These are phyloP conservation scores for Linnemannia elongata DNA, from an alignment of 192 early-diverging fungal species.

Conservation along the genomic window DNA sequence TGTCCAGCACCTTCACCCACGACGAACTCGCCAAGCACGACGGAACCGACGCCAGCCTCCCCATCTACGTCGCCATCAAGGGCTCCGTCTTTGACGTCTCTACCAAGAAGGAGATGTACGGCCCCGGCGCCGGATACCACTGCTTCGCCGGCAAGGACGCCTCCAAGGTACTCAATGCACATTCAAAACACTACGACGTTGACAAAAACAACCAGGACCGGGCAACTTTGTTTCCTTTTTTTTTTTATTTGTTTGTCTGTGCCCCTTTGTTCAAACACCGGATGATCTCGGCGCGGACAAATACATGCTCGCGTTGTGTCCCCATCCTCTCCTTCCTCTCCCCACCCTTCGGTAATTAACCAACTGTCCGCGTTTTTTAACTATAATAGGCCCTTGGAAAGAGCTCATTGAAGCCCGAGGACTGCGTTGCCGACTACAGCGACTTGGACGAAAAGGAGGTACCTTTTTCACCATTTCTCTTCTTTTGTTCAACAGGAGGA, in stretches of 20 bases:
- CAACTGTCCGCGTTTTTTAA: conserved; percentile 2
- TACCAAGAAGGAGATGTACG: conserved; percentile 69
- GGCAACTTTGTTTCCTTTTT: background rate
- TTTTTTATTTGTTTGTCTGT: background rate
- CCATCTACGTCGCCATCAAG: conserved; percentile 88
- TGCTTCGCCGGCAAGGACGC: conserved; percentile 88
- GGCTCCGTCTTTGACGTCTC: conserved; percentile 83
- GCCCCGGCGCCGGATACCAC: conserved; percentile 70
- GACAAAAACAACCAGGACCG: background rate
- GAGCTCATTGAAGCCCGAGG: conserved; percentile 74
- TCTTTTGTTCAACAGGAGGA: background rate
- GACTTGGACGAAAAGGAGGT: conserved; percentile 74
- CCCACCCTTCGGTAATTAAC: background rate
- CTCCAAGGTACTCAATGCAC: conserved; percentile 62
- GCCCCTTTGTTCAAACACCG: background rate
- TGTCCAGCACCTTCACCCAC: conserved; percentile 61
- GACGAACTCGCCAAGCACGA: conserved; percentile 73
- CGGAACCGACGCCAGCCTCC: conserved; percentile 66
- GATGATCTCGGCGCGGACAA: background rate
- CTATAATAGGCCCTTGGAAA: conserved; percentile 70
- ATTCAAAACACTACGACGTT: background rate
- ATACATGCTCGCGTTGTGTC: too few species aligned
- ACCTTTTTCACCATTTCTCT: background rate
- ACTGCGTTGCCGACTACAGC: conserved; percentile 76
- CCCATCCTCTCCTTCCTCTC: background rate